Evolutionary conservation across 345 rosid species (phyloP), one percentile per base, ranked within the genome.

Genomic region (Geranium rotundifolium): DNA sequence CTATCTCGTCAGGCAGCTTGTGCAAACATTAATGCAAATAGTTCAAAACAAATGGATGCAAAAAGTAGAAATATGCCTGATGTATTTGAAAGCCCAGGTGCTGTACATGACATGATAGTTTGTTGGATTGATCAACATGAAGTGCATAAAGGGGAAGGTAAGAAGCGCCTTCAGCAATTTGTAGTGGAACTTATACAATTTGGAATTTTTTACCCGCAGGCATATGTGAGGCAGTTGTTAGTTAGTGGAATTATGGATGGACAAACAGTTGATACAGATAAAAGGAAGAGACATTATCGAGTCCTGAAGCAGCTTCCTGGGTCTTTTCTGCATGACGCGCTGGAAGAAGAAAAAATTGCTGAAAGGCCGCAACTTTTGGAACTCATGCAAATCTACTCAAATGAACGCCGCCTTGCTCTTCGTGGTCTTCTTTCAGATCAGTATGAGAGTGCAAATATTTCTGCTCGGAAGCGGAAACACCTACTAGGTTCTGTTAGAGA

Each of bases 71-170:
- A 59, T 58, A 64, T 71, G 17, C 55, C 79, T 13, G 89, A 83
- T 73, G 63, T 85, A 59, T 90, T 88, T 74, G 90, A 88, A 74
- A 88, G 95, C 68, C 97, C 97, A 8, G 86, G 99, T 41, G 87
- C 96, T 29, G 74, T 95, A 65, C 99, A 95, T 73, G 99, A 95
- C 75, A 79, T 85, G 77, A 74, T 87, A 59, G 97, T 90, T 19
- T 95, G 97, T 70, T 95, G 97, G 97, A 90, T 95, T 60, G 99
- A 95, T 79, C 99, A 90, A 72, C 96, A 95, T 62, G 96, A 88
- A 71, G 82, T 79, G 54, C 85, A 78, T 63, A 85, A 68, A 72
- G 86, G 90, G 66, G 86, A 82, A 71, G 96, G 95, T 67, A 70
- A 76, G 67, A 85, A 86, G 77, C 82, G 85, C 49, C 71, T 88